A percentile compares a stretch with the other conserved stretches of the same genome.
These are phyloP conservation scores for Monilinia laxa DNA, from an alignment of 2,329 filamentous ascomycete species.

Conservation along the genomic window DNA sequence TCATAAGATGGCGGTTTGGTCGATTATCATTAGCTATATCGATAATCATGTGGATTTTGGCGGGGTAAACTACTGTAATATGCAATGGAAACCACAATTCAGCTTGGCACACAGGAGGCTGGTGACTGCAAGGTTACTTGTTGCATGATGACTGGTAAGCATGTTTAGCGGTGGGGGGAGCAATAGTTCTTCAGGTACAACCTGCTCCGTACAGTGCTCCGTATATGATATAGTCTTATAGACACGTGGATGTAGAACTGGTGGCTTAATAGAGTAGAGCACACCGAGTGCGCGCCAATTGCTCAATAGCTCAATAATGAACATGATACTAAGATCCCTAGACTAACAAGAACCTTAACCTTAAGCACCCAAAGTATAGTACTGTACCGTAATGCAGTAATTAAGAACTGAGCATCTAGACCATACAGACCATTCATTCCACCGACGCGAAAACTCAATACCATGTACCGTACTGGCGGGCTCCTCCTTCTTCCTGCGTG, in stretches of 20 bases:
- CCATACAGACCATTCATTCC: neutral
- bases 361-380: too few relatives aligned
- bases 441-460: neutral
- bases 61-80: neutral
- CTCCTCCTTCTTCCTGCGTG: too few relatives aligned
- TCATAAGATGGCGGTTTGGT: neutral
- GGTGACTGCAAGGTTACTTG: neutral
- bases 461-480: neutral
- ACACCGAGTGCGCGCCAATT: too few relatives aligned
- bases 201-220: too few relatives aligned
- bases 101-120: neutral
- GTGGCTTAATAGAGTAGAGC: too few relatives aligned
- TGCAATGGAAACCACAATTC: neutral
- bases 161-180: constrained; percentile 7
- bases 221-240: too few relatives aligned
- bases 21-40: neutral
- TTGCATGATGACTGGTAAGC: constrained; percentile 2
- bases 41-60: neutral
- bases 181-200: neutral
- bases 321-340: too few relatives aligned
- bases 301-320: too few relatives aligned
- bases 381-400: too few relatives aligned
- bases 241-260: too few relatives aligned
- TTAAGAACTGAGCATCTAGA: too few relatives aligned
- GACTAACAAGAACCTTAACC: too few relatives aligned